A percentile compares a stretch with the other conserved stretches of the same genome.
phyloP scores from a whole-genome alignment of 441 rosid genomes.

The Pelargonium cotyledonis region DNA sequence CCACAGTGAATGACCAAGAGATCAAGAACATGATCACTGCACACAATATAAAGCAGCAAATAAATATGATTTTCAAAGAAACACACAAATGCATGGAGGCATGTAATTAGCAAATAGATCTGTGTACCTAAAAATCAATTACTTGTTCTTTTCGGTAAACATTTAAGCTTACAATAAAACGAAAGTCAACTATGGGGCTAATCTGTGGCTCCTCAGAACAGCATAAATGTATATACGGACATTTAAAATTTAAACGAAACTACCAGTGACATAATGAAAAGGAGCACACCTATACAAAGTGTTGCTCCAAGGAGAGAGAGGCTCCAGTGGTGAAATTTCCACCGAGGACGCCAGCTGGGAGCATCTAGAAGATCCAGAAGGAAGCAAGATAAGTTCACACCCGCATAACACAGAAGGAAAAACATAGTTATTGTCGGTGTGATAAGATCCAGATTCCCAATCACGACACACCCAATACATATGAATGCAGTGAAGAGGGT shows the following conservation, averaged over 20 bases:
- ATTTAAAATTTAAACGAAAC: not conserved
- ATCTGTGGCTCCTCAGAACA: not conserved
- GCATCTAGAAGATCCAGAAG: slow-evolving; percentile 98
- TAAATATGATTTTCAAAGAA: slow-evolving; percentile 11
- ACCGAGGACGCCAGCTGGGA: slow-evolving; percentile 99
- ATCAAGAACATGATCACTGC: slow-evolving; percentile 99
- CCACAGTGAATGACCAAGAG: slow-evolving; percentile 91
- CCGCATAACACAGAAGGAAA: slow-evolving; percentile 88
- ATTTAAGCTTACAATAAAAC: not conserved
- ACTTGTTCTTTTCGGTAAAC: not conserved
- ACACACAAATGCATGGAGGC: not conserved
- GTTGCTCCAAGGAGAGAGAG: slow-evolving; percentile 92
- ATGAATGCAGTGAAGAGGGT: slow-evolving; percentile 86
- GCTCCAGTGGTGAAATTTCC: slow-evolving; percentile 99
- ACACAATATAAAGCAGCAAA: slow-evolving; percentile 20
- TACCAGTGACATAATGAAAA: slow-evolving; percentile 3
- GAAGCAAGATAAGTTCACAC: slow-evolving; percentile 98
- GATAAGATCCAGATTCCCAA: slow-evolving; percentile 97
- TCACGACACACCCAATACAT: slow-evolving; percentile 83
- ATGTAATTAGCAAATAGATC: not conserved
- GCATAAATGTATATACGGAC: not conserved
- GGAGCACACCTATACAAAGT: slow-evolving; percentile 64
- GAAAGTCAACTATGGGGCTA: not conserved
- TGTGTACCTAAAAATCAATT: not conserved
- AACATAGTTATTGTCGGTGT: slow-evolving; percentile 96